Percentiles rank a stretch among this genome's conserved stretches.
Conservation (phyloP, 768 basidiomycete genomes). For the Mycena haematopus region DNA sequence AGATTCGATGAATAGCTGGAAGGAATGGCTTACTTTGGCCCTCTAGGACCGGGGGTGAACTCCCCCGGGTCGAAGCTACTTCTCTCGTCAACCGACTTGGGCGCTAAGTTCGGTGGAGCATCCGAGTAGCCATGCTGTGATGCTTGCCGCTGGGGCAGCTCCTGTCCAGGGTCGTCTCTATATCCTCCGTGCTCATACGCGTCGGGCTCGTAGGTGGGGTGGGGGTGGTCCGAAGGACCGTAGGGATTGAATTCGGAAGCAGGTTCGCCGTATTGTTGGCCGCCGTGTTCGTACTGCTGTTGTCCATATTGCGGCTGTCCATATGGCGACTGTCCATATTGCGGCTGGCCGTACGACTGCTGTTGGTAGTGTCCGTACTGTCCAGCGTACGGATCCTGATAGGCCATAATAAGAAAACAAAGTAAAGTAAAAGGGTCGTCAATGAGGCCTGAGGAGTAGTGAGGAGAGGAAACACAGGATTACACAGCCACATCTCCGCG, state of each 20-base stretch:
- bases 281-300: slow-evolving; percentile 34
- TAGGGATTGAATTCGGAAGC: slow-evolving; percentile 54
- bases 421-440: slow-evolving; percentile 16
- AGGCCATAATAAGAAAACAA: slow-evolving; percentile 48
- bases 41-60: slow-evolving; percentile 43
- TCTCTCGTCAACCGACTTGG: slow-evolving; percentile 36
- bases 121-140: slow-evolving; percentile 12
- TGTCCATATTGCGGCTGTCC: slow-evolving; percentile 10
- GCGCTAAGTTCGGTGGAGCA: slow-evolving; percentile 16
- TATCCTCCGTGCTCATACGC: slow-evolving; percentile 42
- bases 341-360: slow-evolving; percentile 10
- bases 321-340: slow-evolving; percentile 20
- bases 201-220: slow-evolving; percentile 60
- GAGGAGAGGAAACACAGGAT: neutral
- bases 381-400: slow-evolving; percentile 60
- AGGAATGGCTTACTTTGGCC: slow-evolving; percentile 34
- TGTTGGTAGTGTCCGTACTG: slow-evolving; percentile 31
- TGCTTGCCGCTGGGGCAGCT: slow-evolving; percentile 21
- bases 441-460: slow-evolving; percentile 4
- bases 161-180: slow-evolving; percentile 43
- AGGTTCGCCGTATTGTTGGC: slow-evolving; percentile 42
- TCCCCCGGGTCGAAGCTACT: slow-evolving; percentile 50
- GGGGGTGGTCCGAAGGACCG: slow-evolving; percentile 44
- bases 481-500: slow-evolving; percentile 12
- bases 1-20: slow-evolving; percentile 12